A percentile compares a stretch with the other conserved stretches of the same genome.
phyloP scores from a whole-genome alignment of 306 rosid genomes.

The Nissolia schottii region DNA sequence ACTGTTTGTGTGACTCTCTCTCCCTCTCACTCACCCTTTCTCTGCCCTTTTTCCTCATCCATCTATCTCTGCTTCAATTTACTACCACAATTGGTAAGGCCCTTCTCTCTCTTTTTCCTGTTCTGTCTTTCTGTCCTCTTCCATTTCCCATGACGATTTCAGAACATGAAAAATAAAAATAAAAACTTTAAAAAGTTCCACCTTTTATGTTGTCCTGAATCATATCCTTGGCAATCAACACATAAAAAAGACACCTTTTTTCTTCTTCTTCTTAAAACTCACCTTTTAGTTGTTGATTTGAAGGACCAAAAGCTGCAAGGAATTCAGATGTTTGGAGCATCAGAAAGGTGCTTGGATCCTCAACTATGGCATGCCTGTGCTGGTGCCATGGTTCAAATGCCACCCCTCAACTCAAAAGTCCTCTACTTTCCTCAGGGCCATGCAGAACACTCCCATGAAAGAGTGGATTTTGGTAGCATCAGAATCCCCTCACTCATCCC shows the following conservation, averaged over 20 bases:
- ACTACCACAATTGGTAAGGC: not conserved
- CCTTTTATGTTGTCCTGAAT: not conserved
- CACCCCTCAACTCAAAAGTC: slow-evolving; percentile 71
- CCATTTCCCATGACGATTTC: not conserved
- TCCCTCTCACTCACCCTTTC: not conserved
- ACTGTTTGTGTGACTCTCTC: slow-evolving; percentile 15
- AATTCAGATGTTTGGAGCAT: slow-evolving; percentile 33
- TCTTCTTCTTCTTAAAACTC: not conserved
- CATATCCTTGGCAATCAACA: not conserved
- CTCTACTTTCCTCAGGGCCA: slow-evolving; percentile 96
- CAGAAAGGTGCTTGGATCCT: slow-evolving; percentile 68
- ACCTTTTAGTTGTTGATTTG: not conserved
- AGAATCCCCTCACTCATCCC: slow-evolving; percentile 58
- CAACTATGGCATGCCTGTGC: slow-evolving; percentile 97
- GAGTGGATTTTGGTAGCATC: slow-evolving; percentile 49
- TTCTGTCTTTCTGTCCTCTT: not conserved
- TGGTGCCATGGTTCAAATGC: slow-evolving; percentile 95
- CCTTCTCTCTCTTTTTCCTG: not conserved
- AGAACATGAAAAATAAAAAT: not conserved
- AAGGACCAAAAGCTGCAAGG: not conserved
- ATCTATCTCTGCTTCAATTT: not conserved
- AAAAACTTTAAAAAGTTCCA: no score
- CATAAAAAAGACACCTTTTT: not conserved
- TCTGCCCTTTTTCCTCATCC: not conserved
- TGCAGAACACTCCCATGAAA: slow-evolving; percentile 64